Percentiles rank a stretch among this genome's conserved stretches.
Conservation (phyloP, 2,329 filamentous ascomycete species). For the Epichloe festucae region DNA sequence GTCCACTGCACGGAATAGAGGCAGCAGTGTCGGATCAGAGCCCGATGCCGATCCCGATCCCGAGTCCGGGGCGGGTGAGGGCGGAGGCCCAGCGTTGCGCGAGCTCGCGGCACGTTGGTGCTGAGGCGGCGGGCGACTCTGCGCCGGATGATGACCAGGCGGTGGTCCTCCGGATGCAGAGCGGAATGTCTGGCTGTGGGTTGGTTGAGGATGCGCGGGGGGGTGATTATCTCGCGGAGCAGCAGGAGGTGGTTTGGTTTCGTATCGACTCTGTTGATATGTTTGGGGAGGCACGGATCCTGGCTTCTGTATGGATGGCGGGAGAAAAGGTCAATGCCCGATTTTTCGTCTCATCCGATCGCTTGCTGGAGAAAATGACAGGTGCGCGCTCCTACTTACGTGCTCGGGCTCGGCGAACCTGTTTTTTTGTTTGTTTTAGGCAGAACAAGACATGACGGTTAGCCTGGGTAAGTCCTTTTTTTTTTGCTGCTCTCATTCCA, state of each 20-base stretch:
- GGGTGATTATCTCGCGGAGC: constrained; percentile 7
- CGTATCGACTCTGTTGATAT: constrained; percentile 27
- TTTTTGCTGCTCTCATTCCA: background rate
- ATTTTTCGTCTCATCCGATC: no score
- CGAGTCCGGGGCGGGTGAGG: constrained; percentile 44
- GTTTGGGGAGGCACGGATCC: constrained; percentile 14
- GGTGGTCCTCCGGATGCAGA: background rate
- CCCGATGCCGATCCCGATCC: constrained; percentile 29
- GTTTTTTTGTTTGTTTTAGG: background rate
- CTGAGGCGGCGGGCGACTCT: constrained; percentile 23
- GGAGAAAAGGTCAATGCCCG: background rate
- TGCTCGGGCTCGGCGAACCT: constrained; percentile 67
- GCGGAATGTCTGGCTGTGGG: constrained; percentile 1
- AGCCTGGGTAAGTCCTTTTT: background rate
- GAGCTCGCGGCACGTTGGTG: constrained; percentile 35
- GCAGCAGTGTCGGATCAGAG: constrained; percentile 63
- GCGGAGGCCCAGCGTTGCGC: constrained; percentile 49
- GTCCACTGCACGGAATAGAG: constrained; percentile 83
- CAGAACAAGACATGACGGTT: background rate
- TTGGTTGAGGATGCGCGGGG: constrained; percentile 2
- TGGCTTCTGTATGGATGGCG: constrained; percentile 19
- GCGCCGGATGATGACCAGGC: constrained; percentile 3
- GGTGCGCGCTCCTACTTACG: constrained; percentile 27
- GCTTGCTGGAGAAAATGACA: background rate
- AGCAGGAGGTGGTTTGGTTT: constrained; percentile 32